Evolutionary conservation across 2,329 filamentous ascomycete genomes (phyloP).

Genomic region (Penicillium freii): DNA sequence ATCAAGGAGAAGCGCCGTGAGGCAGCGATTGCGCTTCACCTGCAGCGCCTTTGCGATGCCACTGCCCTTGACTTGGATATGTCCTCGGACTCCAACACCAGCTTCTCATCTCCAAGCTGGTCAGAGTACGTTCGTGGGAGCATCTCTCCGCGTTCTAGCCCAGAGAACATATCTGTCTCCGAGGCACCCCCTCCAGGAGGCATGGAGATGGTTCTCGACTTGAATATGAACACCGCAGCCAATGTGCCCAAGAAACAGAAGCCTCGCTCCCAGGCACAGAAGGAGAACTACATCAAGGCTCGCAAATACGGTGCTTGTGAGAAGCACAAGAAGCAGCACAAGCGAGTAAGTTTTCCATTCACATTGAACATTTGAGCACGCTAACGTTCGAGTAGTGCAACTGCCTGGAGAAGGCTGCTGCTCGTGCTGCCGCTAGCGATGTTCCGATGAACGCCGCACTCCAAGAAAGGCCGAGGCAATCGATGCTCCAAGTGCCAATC

Average conservation of each 20-base stretch:
- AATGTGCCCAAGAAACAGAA: conserved; percentile 44
- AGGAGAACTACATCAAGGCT: conserved; percentile 45
- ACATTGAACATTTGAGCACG: neutral
- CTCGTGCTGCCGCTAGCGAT: conserved; percentile 18
- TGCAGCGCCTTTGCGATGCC: conserved; percentile 39
- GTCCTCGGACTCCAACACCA: conserved; percentile 31
- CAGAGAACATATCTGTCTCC: conserved; percentile 16
- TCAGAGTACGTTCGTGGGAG: conserved; percentile 31
- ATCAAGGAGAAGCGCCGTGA: conserved; percentile 44
- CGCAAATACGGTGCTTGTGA: conserved; percentile 45
- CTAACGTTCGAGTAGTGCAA: conserved; percentile 37
- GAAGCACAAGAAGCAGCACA: conserved; percentile 46
- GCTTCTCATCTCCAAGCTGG: conserved; percentile 34
- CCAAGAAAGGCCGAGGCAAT: conserved; percentile 9
- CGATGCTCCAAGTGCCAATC: neutral
- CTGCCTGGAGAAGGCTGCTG: conserved; percentile 38
- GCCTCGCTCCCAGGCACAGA: conserved; percentile 42
- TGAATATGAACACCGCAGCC: conserved; percentile 46
- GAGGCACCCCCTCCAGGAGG: conserved; percentile 23
- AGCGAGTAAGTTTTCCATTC: conserved; percentile 33
- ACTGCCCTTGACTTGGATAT: conserved; percentile 28
- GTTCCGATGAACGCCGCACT: conserved; percentile 15
- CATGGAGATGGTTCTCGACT: conserved; percentile 42
- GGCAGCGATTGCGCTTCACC: conserved; percentile 42
- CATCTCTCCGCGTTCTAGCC: conserved; percentile 27